A percentile compares a stretch with the other conserved stretches of the same genome.
These are phyloP conservation scores for Tylopilus felleus DNA, from an alignment of 768 basidiomycete genomes.

Conservation along the genomic window DNA sequence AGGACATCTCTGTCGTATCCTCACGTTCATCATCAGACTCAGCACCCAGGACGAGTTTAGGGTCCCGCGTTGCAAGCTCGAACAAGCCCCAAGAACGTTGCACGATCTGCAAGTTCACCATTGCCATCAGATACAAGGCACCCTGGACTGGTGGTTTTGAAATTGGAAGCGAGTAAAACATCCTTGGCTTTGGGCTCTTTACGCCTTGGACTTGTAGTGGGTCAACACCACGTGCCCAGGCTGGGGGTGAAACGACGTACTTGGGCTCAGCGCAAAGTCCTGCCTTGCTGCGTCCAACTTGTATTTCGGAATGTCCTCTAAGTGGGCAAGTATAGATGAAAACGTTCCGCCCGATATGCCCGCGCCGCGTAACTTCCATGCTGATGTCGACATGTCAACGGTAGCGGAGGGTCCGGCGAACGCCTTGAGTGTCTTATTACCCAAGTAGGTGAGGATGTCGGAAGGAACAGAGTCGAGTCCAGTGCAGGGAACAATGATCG, in stretches of 20 bases:
- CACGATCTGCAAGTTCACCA: constrained; percentile 46
- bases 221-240: neutral
- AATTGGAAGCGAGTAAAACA: constrained; percentile 39
- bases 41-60: constrained; percentile 11
- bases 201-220: constrained; percentile 30
- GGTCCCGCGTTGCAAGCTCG: constrained; percentile 29
- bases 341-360: constrained; percentile 38
- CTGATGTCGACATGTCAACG: constrained; percentile 57
- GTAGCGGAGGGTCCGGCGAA: constrained; percentile 33
- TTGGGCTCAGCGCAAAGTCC: constrained; percentile 44
- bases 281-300: constrained; percentile 27
- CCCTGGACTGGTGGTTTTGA: constrained; percentile 35
- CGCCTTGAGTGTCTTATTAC: constrained; percentile 64
- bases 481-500: constrained; percentile 76
- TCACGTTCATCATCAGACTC: constrained; percentile 17
- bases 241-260: constrained; percentile 24
- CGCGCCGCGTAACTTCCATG: constrained; percentile 35
- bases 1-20: constrained; percentile 32
- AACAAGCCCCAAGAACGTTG: constrained; percentile 56
- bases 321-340: constrained; percentile 31
- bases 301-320: constrained; percentile 33
- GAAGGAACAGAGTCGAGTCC: constrained; percentile 79
- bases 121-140: constrained; percentile 42
- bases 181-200: constrained; percentile 25
- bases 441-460: constrained; percentile 65